phyloP scores from a whole-genome alignment of 768 basidiomycete genomes.

The Cystofilobasidium bisporidii region DNA sequence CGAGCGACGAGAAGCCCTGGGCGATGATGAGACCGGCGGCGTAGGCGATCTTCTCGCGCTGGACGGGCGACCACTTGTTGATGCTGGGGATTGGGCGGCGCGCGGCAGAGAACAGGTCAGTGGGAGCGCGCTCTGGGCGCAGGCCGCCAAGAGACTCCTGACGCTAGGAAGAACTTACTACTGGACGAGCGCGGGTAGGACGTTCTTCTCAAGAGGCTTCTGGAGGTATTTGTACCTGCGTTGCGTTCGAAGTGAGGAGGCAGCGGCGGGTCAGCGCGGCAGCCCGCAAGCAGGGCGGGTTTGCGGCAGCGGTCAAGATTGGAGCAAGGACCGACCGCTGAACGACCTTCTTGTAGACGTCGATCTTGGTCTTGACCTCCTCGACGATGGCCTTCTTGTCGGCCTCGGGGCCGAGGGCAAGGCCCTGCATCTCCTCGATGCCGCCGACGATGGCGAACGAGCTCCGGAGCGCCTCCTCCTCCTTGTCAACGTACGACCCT shows the following conservation, averaged over 20 bases:
- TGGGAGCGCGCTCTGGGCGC: too few relatives aligned
- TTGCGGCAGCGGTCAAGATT: not conserved
- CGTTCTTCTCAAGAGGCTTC: slow-evolving; percentile 79
- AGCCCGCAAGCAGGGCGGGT: too few relatives aligned
- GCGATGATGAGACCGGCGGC: slow-evolving; percentile 73
- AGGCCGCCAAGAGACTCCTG: not conserved
- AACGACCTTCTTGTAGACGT: slow-evolving; percentile 91
- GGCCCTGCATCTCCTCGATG: slow-evolving; percentile 43
- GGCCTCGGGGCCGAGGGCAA: slow-evolving; percentile 24
- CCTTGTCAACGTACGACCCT: slow-evolving; percentile 79
- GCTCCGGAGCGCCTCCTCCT: slow-evolving; percentile 56
- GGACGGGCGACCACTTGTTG: slow-evolving; percentile 59
- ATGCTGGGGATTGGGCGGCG: slow-evolving; percentile 41
- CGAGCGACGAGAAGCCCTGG: slow-evolving; percentile 67
- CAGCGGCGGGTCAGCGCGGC: not conserved
- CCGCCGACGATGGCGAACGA: slow-evolving; percentile 83
- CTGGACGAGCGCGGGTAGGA: slow-evolving; percentile 68
- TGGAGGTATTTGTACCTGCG: slow-evolving; percentile 99
- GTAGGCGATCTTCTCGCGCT: slow-evolving; percentile 73
- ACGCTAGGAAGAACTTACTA: slow-evolving; percentile 53
- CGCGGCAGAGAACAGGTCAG: not conserved
- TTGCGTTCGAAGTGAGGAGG: slow-evolving; percentile 1
- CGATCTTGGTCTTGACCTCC: slow-evolving; percentile 81
- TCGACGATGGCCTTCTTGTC: slow-evolving; percentile 32
- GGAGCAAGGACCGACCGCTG: slow-evolving; percentile 54